phyloP scores from a whole-genome alignment of 441 rosid species.

The Brassica balearica region DNA sequence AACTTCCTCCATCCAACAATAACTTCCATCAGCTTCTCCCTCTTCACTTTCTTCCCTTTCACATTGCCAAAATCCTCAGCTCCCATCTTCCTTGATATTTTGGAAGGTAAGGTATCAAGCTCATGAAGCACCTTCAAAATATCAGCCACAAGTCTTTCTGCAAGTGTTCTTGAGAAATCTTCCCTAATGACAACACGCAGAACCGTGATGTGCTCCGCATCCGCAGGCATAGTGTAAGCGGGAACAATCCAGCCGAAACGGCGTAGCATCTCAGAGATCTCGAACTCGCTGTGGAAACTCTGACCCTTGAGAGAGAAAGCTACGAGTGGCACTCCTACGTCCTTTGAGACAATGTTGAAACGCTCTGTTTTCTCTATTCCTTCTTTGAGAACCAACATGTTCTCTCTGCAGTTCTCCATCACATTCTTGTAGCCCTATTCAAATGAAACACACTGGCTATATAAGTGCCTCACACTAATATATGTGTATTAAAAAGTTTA shows the following conservation, averaged over 20 bases:
- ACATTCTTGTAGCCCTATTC: slow-evolving; percentile 67
- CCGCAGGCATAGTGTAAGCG: slow-evolving; percentile 80
- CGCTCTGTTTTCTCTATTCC: slow-evolving; percentile 67
- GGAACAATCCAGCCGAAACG: slow-evolving; percentile 89
- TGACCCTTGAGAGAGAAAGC: slow-evolving; percentile 81
- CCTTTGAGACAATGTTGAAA: slow-evolving; percentile 75
- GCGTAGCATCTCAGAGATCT: slow-evolving; percentile 69
- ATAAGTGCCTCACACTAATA: not conserved
- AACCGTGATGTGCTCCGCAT: slow-evolving; percentile 83
- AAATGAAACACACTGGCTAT: not conserved
- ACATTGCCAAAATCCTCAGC: slow-evolving; percentile 32
- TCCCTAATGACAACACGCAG: slow-evolving; percentile 81
- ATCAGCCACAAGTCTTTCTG: slow-evolving; percentile 62
- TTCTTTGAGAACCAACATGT: slow-evolving; percentile 60
- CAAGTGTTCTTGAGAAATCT: slow-evolving; percentile 62
- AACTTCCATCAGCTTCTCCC: slow-evolving; percentile 69
- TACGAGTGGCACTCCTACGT: slow-evolving; percentile 76
- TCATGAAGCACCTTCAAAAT: slow-evolving; percentile 74
- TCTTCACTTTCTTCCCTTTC: slow-evolving; percentile 59
- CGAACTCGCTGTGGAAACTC: slow-evolving; percentile 61
- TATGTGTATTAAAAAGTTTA: not conserved
- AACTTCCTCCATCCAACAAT: slow-evolving; percentile 73
- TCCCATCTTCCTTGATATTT: slow-evolving; percentile 47
- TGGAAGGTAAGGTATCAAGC: slow-evolving; percentile 68
- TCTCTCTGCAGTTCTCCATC: slow-evolving; percentile 81